Conservation (phyloP, 305 asterid genomes). For the Petunia hybrid region DNA sequence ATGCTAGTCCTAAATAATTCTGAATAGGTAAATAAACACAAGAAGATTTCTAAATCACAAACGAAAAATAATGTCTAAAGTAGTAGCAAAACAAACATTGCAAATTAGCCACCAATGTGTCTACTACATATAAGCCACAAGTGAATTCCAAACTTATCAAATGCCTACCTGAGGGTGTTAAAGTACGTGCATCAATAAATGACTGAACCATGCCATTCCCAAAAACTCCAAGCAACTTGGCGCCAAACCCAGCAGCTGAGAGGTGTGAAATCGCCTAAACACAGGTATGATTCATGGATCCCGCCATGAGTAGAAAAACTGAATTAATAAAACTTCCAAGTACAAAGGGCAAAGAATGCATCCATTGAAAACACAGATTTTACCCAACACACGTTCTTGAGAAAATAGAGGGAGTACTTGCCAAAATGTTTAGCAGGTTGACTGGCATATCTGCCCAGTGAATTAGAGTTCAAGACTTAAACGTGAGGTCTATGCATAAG, state of each 20-base stretch:
- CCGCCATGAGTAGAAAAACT: background rate
- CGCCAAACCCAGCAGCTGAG: constrained; percentile 99
- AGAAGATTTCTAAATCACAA: background rate
- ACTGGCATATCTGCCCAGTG: background rate
- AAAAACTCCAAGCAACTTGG: constrained; percentile 93
- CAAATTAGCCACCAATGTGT: background rate
- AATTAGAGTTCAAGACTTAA: background rate
- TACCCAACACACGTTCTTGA: background rate
- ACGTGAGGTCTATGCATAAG: background rate
- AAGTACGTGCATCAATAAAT: constrained; percentile 87
- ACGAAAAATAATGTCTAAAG: background rate
- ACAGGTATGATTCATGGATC: constrained; percentile 30
- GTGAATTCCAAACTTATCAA: background rate
- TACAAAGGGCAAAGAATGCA: background rate
- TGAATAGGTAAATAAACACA: background rate
- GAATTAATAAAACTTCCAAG: background rate
- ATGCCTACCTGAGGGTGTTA: constrained; percentile 72
- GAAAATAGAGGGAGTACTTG: constrained; percentile 12
- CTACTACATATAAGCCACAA: constrained; percentile 18
- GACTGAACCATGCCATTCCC: constrained; percentile 99
- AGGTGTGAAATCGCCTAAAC: constrained; percentile 90
- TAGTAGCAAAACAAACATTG: too few relatives aligned
- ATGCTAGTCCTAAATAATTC: constrained; percentile 21
- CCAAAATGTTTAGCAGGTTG: constrained; percentile 20
- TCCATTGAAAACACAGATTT: background rate